phyloP scores from a whole-genome alignment of 2,329 filamentous ascomycete species.

The Penicillium sumatraense region DNA sequence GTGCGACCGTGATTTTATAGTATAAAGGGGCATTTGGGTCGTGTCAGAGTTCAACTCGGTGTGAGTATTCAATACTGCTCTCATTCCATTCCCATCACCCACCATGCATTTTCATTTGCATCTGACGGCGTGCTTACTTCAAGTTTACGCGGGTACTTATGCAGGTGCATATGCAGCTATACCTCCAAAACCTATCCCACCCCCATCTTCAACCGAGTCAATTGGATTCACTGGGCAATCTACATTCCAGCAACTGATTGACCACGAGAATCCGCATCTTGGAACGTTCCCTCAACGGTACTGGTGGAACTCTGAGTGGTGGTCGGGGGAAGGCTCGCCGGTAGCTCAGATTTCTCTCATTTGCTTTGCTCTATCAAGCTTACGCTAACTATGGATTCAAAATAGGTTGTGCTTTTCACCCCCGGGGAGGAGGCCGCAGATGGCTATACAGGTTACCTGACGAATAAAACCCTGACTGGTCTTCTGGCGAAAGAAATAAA shows the following conservation, averaged over 20 bases:
- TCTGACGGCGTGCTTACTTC: slow-evolving; percentile 11
- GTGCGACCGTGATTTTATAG: not conserved
- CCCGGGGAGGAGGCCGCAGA: slow-evolving; percentile 58
- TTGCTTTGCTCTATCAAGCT: not conserved
- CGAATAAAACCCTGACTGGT: slow-evolving; percentile 55
- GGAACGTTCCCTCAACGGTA: slow-evolving; percentile 61
- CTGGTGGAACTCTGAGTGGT: slow-evolving; percentile 58
- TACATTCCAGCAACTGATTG: slow-evolving; percentile 61
- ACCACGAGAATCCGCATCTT: slow-evolving; percentile 60
- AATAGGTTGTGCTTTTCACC: slow-evolving; percentile 55
- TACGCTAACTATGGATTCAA: not conserved
- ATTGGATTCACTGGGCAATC: slow-evolving; percentile 11
- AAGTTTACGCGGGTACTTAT: slow-evolving; percentile 8
- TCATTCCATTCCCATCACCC: too few species aligned
- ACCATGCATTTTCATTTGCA: slow-evolving; percentile 13
- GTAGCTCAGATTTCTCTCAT: slow-evolving; percentile 32
- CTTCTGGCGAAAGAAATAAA: slow-evolving; percentile 57
- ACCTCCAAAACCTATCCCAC: slow-evolving; percentile 15
- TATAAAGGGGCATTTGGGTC: not conserved
- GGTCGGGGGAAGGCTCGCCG: slow-evolving; percentile 60
- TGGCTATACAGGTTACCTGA: slow-evolving; percentile 56
- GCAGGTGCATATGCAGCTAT: slow-evolving; percentile 14
- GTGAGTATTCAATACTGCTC: too few species aligned
- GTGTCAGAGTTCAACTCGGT: too few species aligned
- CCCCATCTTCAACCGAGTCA: slow-evolving; percentile 7